These are phyloP conservation scores for Curvularia spicifera DNA, from an alignment of 2,329 filamentous ascomycete genomes.

Conservation along the genomic window DNA sequence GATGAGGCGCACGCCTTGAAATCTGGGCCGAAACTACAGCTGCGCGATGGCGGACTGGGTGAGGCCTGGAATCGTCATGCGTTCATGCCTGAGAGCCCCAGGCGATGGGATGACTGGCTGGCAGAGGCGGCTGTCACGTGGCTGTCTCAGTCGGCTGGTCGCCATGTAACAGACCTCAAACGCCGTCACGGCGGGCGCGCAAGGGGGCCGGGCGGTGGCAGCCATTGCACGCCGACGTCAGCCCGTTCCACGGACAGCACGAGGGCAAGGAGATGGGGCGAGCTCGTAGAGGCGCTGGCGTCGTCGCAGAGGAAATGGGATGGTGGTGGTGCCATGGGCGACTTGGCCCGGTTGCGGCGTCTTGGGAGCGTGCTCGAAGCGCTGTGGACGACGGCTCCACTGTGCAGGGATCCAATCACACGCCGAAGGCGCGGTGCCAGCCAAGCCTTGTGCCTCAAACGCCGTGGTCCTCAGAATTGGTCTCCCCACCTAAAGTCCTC, in stretches of 20 bases:
- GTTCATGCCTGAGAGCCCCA: conserved; percentile 41
- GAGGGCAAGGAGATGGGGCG: neutral
- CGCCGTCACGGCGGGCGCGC: conserved; percentile 29
- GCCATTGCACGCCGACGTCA: conserved; percentile 2
- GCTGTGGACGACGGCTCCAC: conserved; percentile 43
- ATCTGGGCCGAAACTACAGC: conserved; percentile 45
- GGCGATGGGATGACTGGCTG: conserved; percentile 31
- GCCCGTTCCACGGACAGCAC: neutral
- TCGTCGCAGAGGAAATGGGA: conserved; percentile 13
- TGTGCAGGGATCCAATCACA: conserved; percentile 43
- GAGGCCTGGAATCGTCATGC: conserved; percentile 42
- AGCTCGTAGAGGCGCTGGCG: neutral
- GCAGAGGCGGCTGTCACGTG: conserved; percentile 39
- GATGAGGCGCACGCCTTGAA: conserved; percentile 32
- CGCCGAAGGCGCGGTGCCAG: conserved; percentile 27
- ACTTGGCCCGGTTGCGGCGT: conserved; percentile 33
- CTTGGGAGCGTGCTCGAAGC: conserved; percentile 32
- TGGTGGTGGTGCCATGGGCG: conserved; percentile 37
- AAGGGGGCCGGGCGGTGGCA: conserved; percentile 16
- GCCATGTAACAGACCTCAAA: conserved; percentile 51
- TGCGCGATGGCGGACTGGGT: conserved; percentile 41
- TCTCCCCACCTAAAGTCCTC: conserved; percentile 45
- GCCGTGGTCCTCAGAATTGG: conserved; percentile 46
- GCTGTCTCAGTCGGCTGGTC: conserved; percentile 43
- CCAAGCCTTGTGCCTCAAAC: conserved; percentile 46